Percentiles rank a stretch among this genome's conserved stretches.
These are phyloP conservation scores for Trichophyton rubrum DNA, from an alignment of 2,329 filamentous ascomycete genomes.

Conservation along the genomic window DNA sequence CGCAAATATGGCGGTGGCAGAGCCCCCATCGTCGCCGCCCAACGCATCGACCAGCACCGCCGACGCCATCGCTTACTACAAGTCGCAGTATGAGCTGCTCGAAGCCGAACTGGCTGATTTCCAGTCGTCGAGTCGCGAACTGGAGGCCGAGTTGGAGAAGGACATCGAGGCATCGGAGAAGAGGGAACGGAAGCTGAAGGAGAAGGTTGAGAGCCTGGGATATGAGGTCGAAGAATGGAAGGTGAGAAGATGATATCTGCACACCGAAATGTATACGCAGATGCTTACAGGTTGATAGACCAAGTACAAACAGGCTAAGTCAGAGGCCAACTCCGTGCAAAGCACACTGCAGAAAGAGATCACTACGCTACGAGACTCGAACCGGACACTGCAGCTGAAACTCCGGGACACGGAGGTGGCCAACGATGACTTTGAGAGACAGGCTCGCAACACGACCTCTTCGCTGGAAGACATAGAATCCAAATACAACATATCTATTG, in stretches of 20 bases:
- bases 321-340: slow-evolving; percentile 73
- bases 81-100: slow-evolving; percentile 83
- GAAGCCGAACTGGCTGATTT: slow-evolving; percentile 89
- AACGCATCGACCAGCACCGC: slow-evolving; percentile 38
- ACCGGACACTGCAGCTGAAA: slow-evolving; percentile 66
- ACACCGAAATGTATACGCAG: background rate
- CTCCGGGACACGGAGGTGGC: slow-evolving; percentile 92
- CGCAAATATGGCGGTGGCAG: slow-evolving; percentile 4
- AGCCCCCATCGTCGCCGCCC: slow-evolving; percentile 22
- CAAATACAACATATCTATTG: slow-evolving; percentile 91
- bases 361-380: slow-evolving; percentile 73
- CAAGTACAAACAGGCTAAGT: slow-evolving; percentile 92
- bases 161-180: slow-evolving; percentile 94
- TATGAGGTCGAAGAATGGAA: slow-evolving; percentile 99
- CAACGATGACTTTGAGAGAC: slow-evolving; percentile 95
- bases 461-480: slow-evolving; percentile 94
- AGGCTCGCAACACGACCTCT: slow-evolving; percentile 88
- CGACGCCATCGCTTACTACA: slow-evolving; percentile 86
- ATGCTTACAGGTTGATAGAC: slow-evolving; percentile 41
- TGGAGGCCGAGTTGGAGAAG: slow-evolving; percentile 89
- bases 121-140: slow-evolving; percentile 80
- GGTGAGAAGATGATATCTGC: slow-evolving; percentile 37
- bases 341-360: slow-evolving; percentile 89
- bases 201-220: slow-evolving; percentile 70
- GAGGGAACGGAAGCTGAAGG: slow-evolving; percentile 69